These are phyloP conservation scores for Rubroboletus satanas DNA, from an alignment of 768 basidiomycete genomes.

Conservation along the genomic window DNA sequence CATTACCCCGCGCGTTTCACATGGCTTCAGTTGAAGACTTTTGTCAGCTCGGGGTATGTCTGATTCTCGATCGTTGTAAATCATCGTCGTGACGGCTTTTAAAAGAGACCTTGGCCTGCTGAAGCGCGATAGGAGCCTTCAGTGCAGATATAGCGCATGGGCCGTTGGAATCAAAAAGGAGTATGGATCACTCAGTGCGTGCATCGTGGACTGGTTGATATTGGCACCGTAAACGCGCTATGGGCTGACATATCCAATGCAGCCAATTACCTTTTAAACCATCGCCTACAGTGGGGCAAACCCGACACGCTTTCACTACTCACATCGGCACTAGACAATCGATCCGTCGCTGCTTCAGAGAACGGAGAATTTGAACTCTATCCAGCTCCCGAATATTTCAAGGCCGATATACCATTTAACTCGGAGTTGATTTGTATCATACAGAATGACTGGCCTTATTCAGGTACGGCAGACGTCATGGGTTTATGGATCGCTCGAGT, in stretches of 20 bases:
- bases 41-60: conserved; percentile 72
- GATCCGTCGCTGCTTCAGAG: conserved; percentile 20
- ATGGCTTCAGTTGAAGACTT: conserved; percentile 70
- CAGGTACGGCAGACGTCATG: conserved; percentile 41
- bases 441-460: conserved; percentile 88
- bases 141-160: conserved; percentile 65
- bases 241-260: neutral
- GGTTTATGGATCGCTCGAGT: neutral
- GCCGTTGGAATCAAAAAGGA: conserved; percentile 46
- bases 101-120: conserved; percentile 74
- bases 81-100: neutral
- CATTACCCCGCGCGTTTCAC: conserved; percentile 76
- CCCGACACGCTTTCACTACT: conserved; percentile 62
- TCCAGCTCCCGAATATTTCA: conserved; percentile 55
- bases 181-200: conserved; percentile 66
- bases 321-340: conserved; percentile 45
- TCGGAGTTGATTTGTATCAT: conserved; percentile 63
- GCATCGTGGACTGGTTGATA: neutral
- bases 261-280: conserved; percentile 71
- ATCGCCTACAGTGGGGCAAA: conserved; percentile 74
- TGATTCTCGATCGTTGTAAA: neutral
- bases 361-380: neutral
- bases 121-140: conserved; percentile 68
- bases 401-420: conserved; percentile 47
- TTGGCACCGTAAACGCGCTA: neutral